These are phyloP conservation scores for Calycina marina DNA, from an alignment of 2,329 filamentous ascomycete species.

Conservation along the genomic window DNA sequence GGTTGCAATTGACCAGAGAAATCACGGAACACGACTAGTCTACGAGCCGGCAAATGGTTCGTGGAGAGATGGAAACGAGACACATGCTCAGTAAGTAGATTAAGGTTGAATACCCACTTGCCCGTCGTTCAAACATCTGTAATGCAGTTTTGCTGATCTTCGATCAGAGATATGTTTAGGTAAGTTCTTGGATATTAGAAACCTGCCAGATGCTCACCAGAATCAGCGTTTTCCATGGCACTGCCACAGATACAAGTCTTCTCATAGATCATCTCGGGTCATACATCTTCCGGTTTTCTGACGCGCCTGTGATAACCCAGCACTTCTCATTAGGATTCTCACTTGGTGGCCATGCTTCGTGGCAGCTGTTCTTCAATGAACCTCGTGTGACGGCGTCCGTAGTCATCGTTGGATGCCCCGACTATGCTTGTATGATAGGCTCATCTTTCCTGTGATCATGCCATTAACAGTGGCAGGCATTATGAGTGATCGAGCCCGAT, in stretches of 20 bases:
- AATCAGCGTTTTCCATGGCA: conserved; percentile 49
- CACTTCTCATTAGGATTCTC: conserved; percentile 73
- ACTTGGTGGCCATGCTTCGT: conserved; percentile 75
- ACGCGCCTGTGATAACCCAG: conserved; percentile 33
- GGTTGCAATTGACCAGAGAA: conserved; percentile 80
- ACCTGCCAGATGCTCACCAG: conserved; percentile 1
- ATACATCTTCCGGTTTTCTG: conserved; percentile 47
- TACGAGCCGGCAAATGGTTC: conserved; percentile 55
- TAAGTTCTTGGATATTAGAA: conserved; percentile 2
- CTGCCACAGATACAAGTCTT: conserved; percentile 57
- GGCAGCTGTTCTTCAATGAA: conserved; percentile 70
- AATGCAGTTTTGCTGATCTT: no score
- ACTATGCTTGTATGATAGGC: conserved; percentile 52
- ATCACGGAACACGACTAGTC: conserved; percentile 67
- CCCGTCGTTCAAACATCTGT: no score
- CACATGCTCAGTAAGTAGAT: conserved; percentile 49
- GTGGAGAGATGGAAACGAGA: conserved; percentile 59
- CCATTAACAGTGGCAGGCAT: conserved; percentile 26
- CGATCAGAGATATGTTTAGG: conserved; percentile 71
- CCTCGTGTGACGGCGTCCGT: conserved; percentile 65
- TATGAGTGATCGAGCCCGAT: conserved; percentile 63
- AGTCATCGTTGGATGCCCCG: conserved; percentile 75
- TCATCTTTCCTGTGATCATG: background rate
- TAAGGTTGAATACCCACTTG: no score
- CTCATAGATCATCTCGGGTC: conserved; percentile 67